These are phyloP conservation scores for Dothideomycetidae sp. DNA, from an alignment of 2,329 filamentous ascomycete genomes.

Conservation along the genomic window DNA sequence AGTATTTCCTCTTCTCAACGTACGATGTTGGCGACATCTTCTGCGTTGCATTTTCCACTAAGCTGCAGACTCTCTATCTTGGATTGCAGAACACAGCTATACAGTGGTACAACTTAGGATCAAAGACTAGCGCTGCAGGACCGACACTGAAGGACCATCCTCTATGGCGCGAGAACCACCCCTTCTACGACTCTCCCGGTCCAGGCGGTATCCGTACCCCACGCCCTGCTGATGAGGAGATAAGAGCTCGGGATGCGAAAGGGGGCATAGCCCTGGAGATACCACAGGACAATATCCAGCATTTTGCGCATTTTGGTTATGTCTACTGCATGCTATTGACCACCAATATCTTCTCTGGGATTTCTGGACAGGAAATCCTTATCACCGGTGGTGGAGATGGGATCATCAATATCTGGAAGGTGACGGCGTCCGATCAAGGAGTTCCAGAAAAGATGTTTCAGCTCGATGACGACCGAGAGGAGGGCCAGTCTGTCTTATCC, in stretches of 20 bases:
- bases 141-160: conserved; percentile 56
- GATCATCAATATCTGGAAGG: conserved; percentile 82
- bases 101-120: conserved; percentile 71
- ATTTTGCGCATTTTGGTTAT: conserved; percentile 91
- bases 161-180: conserved; percentile 64
- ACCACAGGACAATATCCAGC: conserved; percentile 60
- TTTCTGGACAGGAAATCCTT: conserved; percentile 61
- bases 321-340: conserved; percentile 92
- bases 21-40: conserved; percentile 95
- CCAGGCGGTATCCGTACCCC: conserved; percentile 71
- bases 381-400: conserved; percentile 90
- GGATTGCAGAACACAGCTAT: conserved; percentile 91
- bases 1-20: conserved; percentile 83
- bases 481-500: conserved; percentile 54
- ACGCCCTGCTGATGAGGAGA: conserved; percentile 45
- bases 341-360: conserved; percentile 54
- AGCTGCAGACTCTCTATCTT: conserved; percentile 70
- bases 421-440: conserved; percentile 45
- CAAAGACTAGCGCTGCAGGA: conserved; percentile 44
- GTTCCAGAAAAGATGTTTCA: conserved; percentile 57
- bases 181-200: conserved; percentile 85
- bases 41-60: conserved; percentile 74
- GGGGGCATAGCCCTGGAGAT: conserved; percentile 64
- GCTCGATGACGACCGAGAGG: conserved; percentile 43
- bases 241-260: conserved; percentile 32